These are phyloP conservation scores for Myxozyma melibiosi DNA, from an alignment of 805 yeast genomes.

Conservation along the genomic window DNA sequence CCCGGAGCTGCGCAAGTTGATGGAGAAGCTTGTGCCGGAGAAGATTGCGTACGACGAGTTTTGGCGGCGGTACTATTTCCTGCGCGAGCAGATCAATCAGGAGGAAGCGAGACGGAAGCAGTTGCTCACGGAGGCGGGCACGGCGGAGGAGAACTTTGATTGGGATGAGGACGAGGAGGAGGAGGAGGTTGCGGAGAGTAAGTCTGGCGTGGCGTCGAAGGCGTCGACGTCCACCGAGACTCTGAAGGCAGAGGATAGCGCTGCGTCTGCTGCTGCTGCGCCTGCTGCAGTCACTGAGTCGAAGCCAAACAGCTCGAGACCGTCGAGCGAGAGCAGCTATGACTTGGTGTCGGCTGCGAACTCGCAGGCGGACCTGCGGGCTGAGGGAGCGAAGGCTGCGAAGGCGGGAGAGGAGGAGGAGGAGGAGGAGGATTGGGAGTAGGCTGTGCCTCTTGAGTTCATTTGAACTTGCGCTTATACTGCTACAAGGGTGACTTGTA, in stretches of 20 bases:
- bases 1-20: slow-evolving; percentile 55
- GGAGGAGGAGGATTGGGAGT: slow-evolving; percentile 66
- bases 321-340: slow-evolving; percentile 48
- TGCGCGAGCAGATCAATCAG: slow-evolving; percentile 55
- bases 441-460: too few species aligned
- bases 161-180: slow-evolving; percentile 46
- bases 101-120: slow-evolving; percentile 69
- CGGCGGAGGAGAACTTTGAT: slow-evolving; percentile 52
- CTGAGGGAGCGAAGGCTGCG: slow-evolving; percentile 19
- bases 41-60: slow-evolving; percentile 60
- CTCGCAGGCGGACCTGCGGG: slow-evolving; percentile 43
- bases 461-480: too few species aligned
- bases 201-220: slow-evolving; percentile 6
- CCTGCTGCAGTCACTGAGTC: slow-evolving; percentile 8
- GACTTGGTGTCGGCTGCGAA: slow-evolving; percentile 46
- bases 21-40: slow-evolving; percentile 69
- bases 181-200: slow-evolving; percentile 39
- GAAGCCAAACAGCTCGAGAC: slow-evolving; percentile 36
- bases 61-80: slow-evolving; percentile 72
- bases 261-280: background rate
- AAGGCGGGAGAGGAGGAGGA: slow-evolving; percentile 40
- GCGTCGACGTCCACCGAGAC: slow-evolving; percentile 24
- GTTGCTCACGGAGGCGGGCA: slow-evolving; percentile 49
- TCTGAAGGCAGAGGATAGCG: slow-evolving; percentile 8
- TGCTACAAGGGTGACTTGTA: too few species aligned